Evolutionary conservation across 2,329 filamentous ascomycete genomes (phyloP).

Genomic region (Pezicula radicicola): DNA sequence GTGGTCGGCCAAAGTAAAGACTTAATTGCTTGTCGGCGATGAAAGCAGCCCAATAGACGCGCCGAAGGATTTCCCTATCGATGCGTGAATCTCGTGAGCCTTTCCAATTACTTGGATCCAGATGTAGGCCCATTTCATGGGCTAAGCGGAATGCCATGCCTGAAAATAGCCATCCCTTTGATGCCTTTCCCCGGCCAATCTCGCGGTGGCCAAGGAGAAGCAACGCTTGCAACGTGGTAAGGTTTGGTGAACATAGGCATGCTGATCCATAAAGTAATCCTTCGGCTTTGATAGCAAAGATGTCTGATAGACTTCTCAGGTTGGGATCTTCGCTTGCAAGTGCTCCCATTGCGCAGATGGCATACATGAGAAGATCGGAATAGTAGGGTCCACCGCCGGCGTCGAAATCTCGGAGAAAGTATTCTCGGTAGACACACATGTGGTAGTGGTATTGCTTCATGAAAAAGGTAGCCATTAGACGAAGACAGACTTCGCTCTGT

Average conservation of each 20-base stretch:
- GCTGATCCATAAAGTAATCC: slow-evolving; percentile 41
- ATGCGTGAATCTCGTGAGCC: slow-evolving; percentile 33
- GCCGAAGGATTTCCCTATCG: slow-evolving; percentile 44
- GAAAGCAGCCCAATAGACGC: slow-evolving; percentile 50
- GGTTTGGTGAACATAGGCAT: slow-evolving; percentile 39
- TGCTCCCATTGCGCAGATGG: slow-evolving; percentile 46
- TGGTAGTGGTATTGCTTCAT: slow-evolving; percentile 44
- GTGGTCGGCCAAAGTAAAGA: slow-evolving; percentile 47
- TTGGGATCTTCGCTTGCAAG: slow-evolving; percentile 38
- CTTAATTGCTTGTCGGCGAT: slow-evolving; percentile 48
- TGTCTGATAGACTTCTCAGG: slow-evolving; percentile 34
- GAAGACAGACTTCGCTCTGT: slow-evolving; percentile 40
- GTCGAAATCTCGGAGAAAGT: slow-evolving; percentile 47
- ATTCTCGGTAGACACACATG: slow-evolving; percentile 49
- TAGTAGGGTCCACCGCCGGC: slow-evolving; percentile 44
- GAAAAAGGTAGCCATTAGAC: slow-evolving; percentile 46
- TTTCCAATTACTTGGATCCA: slow-evolving; percentile 49
- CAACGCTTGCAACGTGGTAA: slow-evolving; percentile 44
- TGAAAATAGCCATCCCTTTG: slow-evolving; percentile 49
- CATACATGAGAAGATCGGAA: slow-evolving; percentile 45
- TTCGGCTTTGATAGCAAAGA: slow-evolving; percentile 41
- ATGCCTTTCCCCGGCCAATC: slow-evolving; percentile 43
- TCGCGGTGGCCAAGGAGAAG: slow-evolving; percentile 43
- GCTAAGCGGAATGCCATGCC: slow-evolving; percentile 49
- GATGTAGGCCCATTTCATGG: slow-evolving; percentile 49